Base-by-base conservation (phyloP, 345 rosid species). In the Brassica juncea region DNA sequence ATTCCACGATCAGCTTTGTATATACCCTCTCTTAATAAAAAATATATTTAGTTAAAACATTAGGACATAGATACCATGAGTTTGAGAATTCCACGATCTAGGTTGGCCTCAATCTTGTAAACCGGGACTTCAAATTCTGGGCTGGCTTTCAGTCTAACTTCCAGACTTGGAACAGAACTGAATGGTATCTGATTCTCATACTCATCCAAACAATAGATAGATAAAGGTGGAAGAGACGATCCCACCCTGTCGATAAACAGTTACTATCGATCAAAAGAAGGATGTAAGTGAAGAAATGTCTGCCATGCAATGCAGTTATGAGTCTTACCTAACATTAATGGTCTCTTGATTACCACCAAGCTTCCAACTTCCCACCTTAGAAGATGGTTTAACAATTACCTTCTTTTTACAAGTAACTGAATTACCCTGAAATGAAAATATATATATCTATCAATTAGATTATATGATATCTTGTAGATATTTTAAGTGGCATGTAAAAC, bases 141-240 rank as follows among this genome's bases (percentile, higher is more conserved):
- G 1, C 58, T 63, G 3, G 68, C 63, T 35, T 23, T 39, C 28
- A 92, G 79, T 80, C 75, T 76, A 63, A 86, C 83, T 21, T 64
- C 42, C 35, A 87, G 75, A 10, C 55, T n/a, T 52, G 89, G 91
- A 64, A 73, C 55, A 60, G 78, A 77, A 57, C 73, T 4, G 60
- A 92, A 87, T 16, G 78, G 76, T 27, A 82, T 86, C 57, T 16
- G 84, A 74, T 88, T 90, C 47, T 69, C 88, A 72, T 71, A 83
- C 61, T 69, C 73, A 80, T 92, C 97, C 54, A 77, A 78, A 66
- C 94, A 86, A 25, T 78, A 84, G 59, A 92, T 66, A 63, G 44
- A 63, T 44, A 72, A 19, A 14, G 71, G 69, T 0, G 87, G 86
- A 58, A 87, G 79, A 15, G 32, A 70, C 2, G 85, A 86, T 69